phyloP scores from a whole-genome alignment of 345 rosid species.

The Pistacia atlantica region DNA sequence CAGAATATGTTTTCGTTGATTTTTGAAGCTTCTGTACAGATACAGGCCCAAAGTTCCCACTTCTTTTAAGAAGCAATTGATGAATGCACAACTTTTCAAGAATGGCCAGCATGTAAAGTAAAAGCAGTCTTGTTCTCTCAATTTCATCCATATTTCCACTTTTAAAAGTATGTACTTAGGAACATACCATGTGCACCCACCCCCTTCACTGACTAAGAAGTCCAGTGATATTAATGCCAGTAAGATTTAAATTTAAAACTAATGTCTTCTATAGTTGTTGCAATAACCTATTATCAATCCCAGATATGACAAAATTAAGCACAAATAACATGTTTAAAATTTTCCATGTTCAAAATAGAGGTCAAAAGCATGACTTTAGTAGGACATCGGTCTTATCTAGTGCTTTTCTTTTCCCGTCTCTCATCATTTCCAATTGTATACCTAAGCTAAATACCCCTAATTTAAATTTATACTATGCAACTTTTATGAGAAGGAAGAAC shows the following conservation, averaged over 20 bases:
- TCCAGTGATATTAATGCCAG: background rate
- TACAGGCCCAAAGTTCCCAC: background rate
- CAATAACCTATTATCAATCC: background rate
- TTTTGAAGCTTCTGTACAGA: background rate
- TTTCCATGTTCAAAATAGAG: no score
- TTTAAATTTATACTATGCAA: background rate
- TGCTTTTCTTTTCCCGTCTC: background rate
- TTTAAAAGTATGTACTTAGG: background rate
- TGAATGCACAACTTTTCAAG: conserved; percentile 1
- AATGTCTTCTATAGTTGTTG: no score
- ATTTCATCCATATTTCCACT: background rate
- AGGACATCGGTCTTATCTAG: background rate
- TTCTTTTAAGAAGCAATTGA: background rate
- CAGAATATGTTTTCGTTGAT: background rate
- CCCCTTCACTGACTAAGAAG: background rate
- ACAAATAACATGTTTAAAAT: no score
- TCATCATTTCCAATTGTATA: background rate
- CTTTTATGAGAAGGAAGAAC: background rate
- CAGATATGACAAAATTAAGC: background rate
- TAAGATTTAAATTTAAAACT: background rate
- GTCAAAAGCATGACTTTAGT: background rate
- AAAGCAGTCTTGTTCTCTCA: background rate
- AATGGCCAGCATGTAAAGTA: background rate
- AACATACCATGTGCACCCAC: background rate
- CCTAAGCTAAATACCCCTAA: background rate